A percentile compares a stretch with the other conserved stretches of the same genome.
Evolutionary conservation across 2,329 filamentous ascomycete genomes (phyloP).

Genomic region (Pleurostoma richardsiae): DNA sequence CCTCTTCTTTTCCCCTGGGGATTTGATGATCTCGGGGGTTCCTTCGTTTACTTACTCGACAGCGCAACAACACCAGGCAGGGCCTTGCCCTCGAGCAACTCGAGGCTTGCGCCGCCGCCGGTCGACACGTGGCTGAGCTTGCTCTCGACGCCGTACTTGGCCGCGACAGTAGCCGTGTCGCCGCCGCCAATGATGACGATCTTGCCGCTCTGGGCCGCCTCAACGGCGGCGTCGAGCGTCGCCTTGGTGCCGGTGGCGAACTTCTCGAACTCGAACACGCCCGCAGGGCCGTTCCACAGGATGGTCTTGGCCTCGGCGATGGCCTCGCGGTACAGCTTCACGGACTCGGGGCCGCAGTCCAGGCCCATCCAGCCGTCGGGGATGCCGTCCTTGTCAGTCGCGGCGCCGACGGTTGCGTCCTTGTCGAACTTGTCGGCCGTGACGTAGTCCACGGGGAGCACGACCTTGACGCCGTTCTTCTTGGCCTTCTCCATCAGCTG

Average conservation of each 20-base stretch:
- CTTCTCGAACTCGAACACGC: slow-evolving; percentile 95
- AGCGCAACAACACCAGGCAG: slow-evolving; percentile 90
- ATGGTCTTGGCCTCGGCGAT: slow-evolving; percentile 91
- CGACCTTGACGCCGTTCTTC: slow-evolving; percentile 91
- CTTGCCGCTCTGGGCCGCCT: slow-evolving; percentile 75
- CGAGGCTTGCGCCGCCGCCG: slow-evolving; percentile 89
- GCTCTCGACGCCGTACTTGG: slow-evolving; percentile 93
- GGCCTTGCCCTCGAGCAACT: slow-evolving; percentile 97
- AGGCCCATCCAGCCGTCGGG: slow-evolving; percentile 98
- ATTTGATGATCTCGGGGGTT: not conserved
- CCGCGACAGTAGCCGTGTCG: slow-evolving; percentile 95
- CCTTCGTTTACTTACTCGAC: slow-evolving; percentile 64
- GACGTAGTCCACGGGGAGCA: slow-evolving; percentile 91
- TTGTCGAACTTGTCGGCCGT: slow-evolving; percentile 92
- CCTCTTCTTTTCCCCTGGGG: too few relatives aligned
- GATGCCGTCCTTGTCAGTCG: slow-evolving; percentile 83
- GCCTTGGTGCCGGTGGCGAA: slow-evolving; percentile 91
- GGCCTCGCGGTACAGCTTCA: slow-evolving; percentile 81
- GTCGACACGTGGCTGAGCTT: slow-evolving; percentile 98
- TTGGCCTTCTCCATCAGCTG: slow-evolving; percentile 92
- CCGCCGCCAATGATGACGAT: slow-evolving; percentile 98
- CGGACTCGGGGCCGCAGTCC: slow-evolving; percentile 85
- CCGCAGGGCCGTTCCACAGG: slow-evolving; percentile 96
- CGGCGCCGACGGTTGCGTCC: slow-evolving; percentile 74
- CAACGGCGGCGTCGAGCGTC: slow-evolving; percentile 83